phyloP scores from a whole-genome alignment of 2,329 filamentous ascomycete genomes.

The Periconia sp. region DNA sequence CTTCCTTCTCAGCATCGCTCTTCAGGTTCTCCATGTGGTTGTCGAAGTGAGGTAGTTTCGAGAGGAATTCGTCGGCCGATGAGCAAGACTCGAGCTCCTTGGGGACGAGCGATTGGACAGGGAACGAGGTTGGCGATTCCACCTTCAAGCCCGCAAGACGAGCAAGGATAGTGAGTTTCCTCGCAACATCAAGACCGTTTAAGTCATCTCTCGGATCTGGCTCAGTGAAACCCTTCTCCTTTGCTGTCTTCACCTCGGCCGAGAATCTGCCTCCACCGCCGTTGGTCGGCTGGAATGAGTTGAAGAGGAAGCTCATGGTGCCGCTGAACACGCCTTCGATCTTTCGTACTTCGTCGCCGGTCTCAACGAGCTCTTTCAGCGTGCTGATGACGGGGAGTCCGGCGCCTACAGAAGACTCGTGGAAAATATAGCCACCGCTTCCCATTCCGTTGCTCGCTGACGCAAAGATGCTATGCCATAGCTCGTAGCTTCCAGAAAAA shows the following conservation, averaged over 20 bases:
- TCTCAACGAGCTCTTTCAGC: slow-evolving; percentile 90
- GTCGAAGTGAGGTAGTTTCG: slow-evolving; percentile 81
- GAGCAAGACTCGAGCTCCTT: slow-evolving; percentile 78
- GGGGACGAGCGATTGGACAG: slow-evolving; percentile 92
- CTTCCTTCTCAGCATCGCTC: slow-evolving; percentile 79
- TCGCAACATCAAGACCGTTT: slow-evolving; percentile 88
- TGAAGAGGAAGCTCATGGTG: slow-evolving; percentile 98
- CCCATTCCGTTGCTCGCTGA: slow-evolving; percentile 71
- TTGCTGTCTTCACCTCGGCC: slow-evolving; percentile 88
- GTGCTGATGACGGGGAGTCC: slow-evolving; percentile 94
- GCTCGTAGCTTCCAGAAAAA: slow-evolving; percentile 79
- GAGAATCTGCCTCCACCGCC: slow-evolving; percentile 84
- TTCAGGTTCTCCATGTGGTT: slow-evolving; percentile 89
- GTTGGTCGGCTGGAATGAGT: slow-evolving; percentile 86
- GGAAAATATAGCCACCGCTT: slow-evolving; percentile 78
- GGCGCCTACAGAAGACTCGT: slow-evolving; percentile 93
- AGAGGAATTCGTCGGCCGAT: slow-evolving; percentile 85
- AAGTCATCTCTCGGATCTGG: slow-evolving; percentile 86
- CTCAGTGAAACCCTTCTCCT: slow-evolving; percentile 90
- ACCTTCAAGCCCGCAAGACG: slow-evolving; percentile 82
- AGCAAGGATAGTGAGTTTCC: slow-evolving; percentile 94
- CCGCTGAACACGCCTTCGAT: slow-evolving; percentile 98
- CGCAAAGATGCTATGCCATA: slow-evolving; percentile 88
- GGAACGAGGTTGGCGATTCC: slow-evolving; percentile 84
- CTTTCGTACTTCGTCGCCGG: slow-evolving; percentile 86